Evolutionary conservation across 2,329 filamentous ascomycete species (phyloP).

Genomic region (Colletotrichum sp.): DNA sequence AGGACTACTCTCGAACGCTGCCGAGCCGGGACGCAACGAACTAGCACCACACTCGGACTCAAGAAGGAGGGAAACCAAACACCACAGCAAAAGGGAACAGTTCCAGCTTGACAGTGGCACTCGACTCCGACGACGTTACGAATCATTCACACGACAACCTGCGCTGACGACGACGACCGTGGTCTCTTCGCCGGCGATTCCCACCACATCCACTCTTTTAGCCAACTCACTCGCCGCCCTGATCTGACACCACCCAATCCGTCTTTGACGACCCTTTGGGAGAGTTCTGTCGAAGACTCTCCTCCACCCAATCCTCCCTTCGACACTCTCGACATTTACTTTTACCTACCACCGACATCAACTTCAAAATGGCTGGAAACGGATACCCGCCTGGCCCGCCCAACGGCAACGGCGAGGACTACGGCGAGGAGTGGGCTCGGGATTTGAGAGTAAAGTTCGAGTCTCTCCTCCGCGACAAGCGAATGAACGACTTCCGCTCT

Average conservation of each 20-base stretch:
- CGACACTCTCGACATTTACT: constrained; percentile 1
- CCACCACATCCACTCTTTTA: not conserved
- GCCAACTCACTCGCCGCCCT: not conserved
- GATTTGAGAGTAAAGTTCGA: constrained; percentile 86
- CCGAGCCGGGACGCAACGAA: constrained; percentile 1
- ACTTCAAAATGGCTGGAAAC: constrained; percentile 40
- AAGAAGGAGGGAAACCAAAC: not conserved
- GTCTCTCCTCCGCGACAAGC: constrained; percentile 82
- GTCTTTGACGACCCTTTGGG: not conserved
- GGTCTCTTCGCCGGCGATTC: not conserved
- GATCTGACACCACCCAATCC: not conserved
- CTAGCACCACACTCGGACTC: not conserved
- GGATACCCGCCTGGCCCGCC: constrained; percentile 34
- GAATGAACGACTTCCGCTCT: constrained; percentile 76
- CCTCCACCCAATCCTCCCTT: not conserved
- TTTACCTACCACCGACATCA: constrained; percentile 15
- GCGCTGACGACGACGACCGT: constrained; percentile 14
- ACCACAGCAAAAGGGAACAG: not conserved
- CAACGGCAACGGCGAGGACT: constrained; percentile 40
- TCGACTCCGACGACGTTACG: constrained; percentile 1
- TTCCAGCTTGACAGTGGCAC: not conserved
- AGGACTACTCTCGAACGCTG: not conserved
- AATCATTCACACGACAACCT: not conserved
- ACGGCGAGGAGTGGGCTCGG: constrained; percentile 77
- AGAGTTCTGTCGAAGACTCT: constrained; percentile 14